Conservation (phyloP, 108 stramenopile species). For the Cyclotella sp. region DNA sequence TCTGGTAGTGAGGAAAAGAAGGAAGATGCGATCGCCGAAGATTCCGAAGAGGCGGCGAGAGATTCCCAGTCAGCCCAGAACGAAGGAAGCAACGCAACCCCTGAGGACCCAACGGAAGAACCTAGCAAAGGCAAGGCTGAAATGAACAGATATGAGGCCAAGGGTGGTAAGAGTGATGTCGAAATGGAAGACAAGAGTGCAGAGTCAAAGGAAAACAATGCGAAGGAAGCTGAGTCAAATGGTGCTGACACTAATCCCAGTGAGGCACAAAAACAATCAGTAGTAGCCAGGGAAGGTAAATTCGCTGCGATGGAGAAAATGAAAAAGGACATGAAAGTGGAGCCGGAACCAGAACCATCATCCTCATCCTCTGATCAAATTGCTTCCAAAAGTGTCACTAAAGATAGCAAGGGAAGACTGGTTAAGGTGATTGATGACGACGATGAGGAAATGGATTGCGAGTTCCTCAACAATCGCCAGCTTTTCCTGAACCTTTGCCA, state of each 20-base stretch:
- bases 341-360: slow-evolving; percentile 34
- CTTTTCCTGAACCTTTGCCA: slow-evolving; percentile 89
- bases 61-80: not conserved
- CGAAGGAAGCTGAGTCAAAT: not conserved
- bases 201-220: not conserved
- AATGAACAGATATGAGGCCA: too few species aligned
- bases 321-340: slow-evolving; percentile 64
- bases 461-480: slow-evolving; percentile 90
- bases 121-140: not conserved
- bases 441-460: slow-evolving; percentile 87
- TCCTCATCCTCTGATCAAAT: slow-evolving; percentile 31
- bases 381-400: slow-evolving; percentile 50
- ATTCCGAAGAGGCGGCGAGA: slow-evolving; percentile 13
- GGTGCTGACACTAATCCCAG: not conserved
- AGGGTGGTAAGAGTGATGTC: slow-evolving; percentile 12
- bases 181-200: slow-evolving; percentile 19
- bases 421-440: slow-evolving; percentile 91
- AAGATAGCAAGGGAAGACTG: slow-evolving; percentile 82
- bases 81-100: not conserved
- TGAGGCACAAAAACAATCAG: slow-evolving; percentile 1
- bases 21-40: slow-evolving; percentile 16
- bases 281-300: slow-evolving; percentile 61
- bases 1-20: slow-evolving; percentile 40
- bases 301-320: slow-evolving; percentile 85
- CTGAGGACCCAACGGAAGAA: not conserved